Evolutionary conservation across 2,329 filamentous ascomycete species (phyloP).

Genomic region (Scedosporium boydii): DNA sequence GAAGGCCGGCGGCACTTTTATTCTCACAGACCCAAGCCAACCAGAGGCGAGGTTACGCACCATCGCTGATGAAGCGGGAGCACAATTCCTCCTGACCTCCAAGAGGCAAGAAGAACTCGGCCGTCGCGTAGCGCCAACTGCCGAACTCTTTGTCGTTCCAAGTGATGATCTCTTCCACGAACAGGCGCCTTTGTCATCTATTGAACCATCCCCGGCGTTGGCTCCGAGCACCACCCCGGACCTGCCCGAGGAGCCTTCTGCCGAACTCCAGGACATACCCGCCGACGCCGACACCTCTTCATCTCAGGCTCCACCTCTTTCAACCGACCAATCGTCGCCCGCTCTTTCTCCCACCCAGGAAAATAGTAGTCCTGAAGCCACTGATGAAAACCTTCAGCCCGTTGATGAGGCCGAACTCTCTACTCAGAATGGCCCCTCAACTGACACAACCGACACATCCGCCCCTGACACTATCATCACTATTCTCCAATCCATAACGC

Average conservation of each 20-base stretch:
- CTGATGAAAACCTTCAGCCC: background rate
- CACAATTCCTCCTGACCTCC: conserved; percentile 30
- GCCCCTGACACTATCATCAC: background rate
- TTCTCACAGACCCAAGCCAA: conserved; percentile 35
- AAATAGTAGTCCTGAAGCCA: background rate
- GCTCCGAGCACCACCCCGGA: conserved; percentile 10
- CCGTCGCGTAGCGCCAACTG: conserved; percentile 23
- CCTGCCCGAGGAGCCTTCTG: conserved; percentile 8
- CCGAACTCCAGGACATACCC: background rate
- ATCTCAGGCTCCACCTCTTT: background rate
- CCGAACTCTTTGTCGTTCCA: conserved; percentile 16
- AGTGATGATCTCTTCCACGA: conserved; percentile 6
- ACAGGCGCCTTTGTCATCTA: conserved; percentile 17
- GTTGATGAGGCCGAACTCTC: background rate
- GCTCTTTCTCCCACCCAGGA: background rate
- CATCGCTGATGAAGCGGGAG: conserved; percentile 33
- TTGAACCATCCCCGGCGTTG: conserved; percentile 10
- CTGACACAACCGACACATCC: background rate
- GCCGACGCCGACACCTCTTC: conserved; percentile 5
- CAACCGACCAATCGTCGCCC: background rate
- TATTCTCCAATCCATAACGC: background rate
- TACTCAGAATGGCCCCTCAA: background rate
- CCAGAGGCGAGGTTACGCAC: conserved; percentile 33
- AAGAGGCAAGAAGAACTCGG: conserved; percentile 27
- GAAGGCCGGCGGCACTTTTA: conserved; percentile 38